Conservation (phyloP, 768 basidiomycete species). For the Tephrocybe rancida region DNA sequence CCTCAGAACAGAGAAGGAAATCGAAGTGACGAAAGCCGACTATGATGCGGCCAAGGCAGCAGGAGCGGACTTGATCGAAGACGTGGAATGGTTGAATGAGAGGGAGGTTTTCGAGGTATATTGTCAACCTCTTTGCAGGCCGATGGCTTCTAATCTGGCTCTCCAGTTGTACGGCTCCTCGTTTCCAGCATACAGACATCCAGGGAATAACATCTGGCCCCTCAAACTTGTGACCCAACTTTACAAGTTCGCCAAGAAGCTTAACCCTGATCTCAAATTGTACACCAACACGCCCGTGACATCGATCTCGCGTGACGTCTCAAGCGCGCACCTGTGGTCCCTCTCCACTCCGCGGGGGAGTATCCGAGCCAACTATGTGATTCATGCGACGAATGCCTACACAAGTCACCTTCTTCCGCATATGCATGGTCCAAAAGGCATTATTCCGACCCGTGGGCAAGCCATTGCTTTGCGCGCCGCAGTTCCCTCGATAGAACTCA, state of each 20-base stretch:
- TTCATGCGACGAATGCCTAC: constrained; percentile 91
- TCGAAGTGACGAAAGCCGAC: constrained; percentile 39
- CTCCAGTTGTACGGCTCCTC: constrained; percentile 43
- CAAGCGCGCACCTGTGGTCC: constrained; percentile 44
- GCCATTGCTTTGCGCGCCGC: constrained; percentile 45
- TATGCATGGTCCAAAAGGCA: constrained; percentile 51
- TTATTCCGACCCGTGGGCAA: constrained; percentile 78
- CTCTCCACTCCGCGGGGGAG: constrained; percentile 69
- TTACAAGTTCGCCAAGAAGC: constrained; percentile 43
- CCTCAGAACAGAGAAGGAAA: constrained; percentile 49
- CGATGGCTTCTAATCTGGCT: background rate
- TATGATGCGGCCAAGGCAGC: constrained; percentile 55
- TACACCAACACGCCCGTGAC: constrained; percentile 78
- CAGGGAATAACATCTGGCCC: constrained; percentile 75
- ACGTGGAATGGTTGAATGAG: constrained; percentile 46
- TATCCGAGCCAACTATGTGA: constrained; percentile 60
- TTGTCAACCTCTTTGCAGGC: background rate
- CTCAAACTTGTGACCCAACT: constrained; percentile 78
- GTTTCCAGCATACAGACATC: constrained; percentile 53
- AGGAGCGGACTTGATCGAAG: constrained; percentile 45
- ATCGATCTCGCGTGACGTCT: constrained; percentile 29
- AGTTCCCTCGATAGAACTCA: constrained; percentile 39
- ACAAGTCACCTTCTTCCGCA: constrained; percentile 76
- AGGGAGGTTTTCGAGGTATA: constrained; percentile 52
- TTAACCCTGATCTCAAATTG: constrained; percentile 43